Percentiles rank a stretch among this genome's conserved stretches.
Evolutionary conservation across 306 rosid species (phyloP).

Genomic region (Hylodesmum podocarpum): DNA sequence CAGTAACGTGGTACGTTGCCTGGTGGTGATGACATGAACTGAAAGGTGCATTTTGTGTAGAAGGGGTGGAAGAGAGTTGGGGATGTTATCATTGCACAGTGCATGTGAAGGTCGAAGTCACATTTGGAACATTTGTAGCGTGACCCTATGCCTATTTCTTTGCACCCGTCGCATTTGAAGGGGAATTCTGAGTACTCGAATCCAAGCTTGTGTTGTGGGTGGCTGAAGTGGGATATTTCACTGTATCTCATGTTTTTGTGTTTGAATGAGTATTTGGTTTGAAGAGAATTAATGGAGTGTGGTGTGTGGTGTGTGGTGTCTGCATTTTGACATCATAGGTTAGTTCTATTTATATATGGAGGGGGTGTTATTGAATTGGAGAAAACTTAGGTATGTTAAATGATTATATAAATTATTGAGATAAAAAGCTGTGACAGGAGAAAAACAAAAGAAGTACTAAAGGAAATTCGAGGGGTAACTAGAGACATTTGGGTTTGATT

Average conservation of each 20-base stretch:
- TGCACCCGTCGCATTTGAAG: conserved; percentile 96
- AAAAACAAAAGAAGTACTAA: no score
- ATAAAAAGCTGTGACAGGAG: no score
- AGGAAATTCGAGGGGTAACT: not conserved
- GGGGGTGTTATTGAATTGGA: no score
- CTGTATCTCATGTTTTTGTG: conserved; percentile 59
- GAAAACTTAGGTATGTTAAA: no score
- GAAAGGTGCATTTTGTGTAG: conserved; percentile 78
- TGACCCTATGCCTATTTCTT: conserved; percentile 85
- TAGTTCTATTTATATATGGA: conserved; percentile 32
- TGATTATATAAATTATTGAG: no score
- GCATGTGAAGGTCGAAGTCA: conserved; percentile 85
- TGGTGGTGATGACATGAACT: conserved; percentile 61
- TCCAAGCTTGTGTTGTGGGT: conserved; percentile 78
- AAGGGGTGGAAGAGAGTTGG: conserved; percentile 66
- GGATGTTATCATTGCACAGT: conserved; percentile 62
- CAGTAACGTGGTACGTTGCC: conserved; percentile 69
- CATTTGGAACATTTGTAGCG: conserved; percentile 71
- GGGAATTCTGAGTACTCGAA: conserved; percentile 75
- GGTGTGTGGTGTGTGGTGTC: not conserved
- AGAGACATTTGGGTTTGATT: not conserved
- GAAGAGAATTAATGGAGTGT: not conserved
- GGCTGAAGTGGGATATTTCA: conserved; percentile 81
- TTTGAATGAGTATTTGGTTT: not conserved
- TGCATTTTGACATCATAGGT: conserved; percentile 12